Evolutionary conservation across 495 filamentous ascomycete species (phyloP), one percentile per base, ranked within the genome.

Genomic region (Pseudomonodictys pantanalensis): DNA sequence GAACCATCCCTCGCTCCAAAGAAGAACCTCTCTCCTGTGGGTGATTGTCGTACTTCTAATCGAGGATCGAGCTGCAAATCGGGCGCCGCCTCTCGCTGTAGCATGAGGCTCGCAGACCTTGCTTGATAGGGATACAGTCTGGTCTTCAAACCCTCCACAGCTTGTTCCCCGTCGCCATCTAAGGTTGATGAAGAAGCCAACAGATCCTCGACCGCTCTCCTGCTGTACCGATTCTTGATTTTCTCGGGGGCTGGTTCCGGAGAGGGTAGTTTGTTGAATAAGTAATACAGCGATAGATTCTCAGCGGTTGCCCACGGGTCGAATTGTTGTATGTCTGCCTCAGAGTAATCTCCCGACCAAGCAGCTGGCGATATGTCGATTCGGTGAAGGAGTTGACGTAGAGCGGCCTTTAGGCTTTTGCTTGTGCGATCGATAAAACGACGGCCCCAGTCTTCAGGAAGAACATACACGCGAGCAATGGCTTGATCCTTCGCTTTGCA

Each of bases 231-330:
- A 60, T 89, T 81, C 1, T 67, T 54, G 24, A 91, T 76, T 0
- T 52, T 48, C 6, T 81, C 72, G 2, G 80, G 75, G 0, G 62
- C 60, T 7, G 90, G 88, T 2, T 77, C 66, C 0, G 92, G 92
- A 9, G 91, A 85, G 10, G 86, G 78, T 8, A 96, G 73, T 2
- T 79, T 89, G 73, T 97, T 97, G 75, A 95, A 97, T 60, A 96
- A 82, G 56, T 89, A 83, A 64, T 91, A 88, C 0, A 97, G 72
- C 0, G 89, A 90, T 11, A 82, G 72, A 33, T 83, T 75, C 5
- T 86, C 77, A 10, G 53, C 25, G 2, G 58, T 71, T 24, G 71
- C 71, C 58, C 67, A 71, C 1, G 47, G 48, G 46, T 75, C 73
- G 43, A 76, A 75, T 18, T 30, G 33, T 12, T 18, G 24, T n/a